These are phyloP conservation scores for Croton setiger DNA, from an alignment of 441 rosid genomes.

Conservation along the genomic window DNA sequence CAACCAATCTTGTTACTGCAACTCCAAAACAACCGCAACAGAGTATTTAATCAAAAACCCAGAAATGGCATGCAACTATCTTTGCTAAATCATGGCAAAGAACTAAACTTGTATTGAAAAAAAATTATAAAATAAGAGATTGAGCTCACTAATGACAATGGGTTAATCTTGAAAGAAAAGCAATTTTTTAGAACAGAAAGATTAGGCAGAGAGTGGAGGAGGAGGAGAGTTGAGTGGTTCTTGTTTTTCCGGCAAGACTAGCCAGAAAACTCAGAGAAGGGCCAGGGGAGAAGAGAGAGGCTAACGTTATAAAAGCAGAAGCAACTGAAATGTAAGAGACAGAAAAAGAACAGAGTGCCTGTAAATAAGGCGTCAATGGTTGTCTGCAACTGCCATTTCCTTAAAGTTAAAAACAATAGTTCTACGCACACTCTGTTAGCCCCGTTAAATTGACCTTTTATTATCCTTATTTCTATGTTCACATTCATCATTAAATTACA, in stretches of 20 bases:
- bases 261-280: constrained; percentile 16
- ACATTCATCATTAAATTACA: too few relatives aligned
- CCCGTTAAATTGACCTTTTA: too few relatives aligned
- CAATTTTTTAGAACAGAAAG: not conserved
- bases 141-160: not conserved
- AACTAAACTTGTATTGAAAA: constrained; percentile 1
- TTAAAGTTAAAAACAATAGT: not conserved
- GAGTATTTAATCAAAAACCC: constrained; percentile 20
- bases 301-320: not conserved
- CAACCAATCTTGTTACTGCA: constrained; percentile 17
- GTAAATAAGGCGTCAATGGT: constrained; percentile 27
- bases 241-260: constrained; percentile 32
- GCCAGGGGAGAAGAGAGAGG: not conserved
- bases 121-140: not conserved
- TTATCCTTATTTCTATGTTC: too few relatives aligned
- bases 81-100: constrained; percentile 12
- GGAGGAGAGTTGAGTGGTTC: not conserved
- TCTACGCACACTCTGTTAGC: too few relatives aligned
- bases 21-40: constrained; percentile 16
- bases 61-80: constrained; percentile 14
- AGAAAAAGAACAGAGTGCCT: constrained; percentile 10
- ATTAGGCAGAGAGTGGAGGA: not conserved
- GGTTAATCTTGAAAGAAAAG: too few relatives aligned
- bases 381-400: not conserved
- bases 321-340: not conserved